A percentile compares a stretch with the other conserved stretches of the same genome.
phyloP scores from a whole-genome alignment of 805 yeast genomes.

The Nakazawaea ernobii region DNA sequence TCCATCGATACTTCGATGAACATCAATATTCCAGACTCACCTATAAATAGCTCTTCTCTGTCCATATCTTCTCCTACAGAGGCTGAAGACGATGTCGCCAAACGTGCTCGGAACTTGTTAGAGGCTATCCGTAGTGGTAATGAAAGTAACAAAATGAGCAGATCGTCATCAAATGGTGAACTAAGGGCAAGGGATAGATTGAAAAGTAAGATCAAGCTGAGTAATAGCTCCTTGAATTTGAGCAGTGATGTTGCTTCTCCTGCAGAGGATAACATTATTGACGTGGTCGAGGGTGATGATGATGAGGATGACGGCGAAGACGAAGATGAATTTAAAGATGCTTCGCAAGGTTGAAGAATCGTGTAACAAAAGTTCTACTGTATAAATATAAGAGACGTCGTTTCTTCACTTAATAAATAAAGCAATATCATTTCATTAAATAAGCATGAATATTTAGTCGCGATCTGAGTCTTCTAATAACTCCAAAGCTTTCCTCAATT shows the following conservation, averaged over 20 bases:
- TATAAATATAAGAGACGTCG: not conserved
- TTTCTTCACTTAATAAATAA: not conserved
- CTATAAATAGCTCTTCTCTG: conserved; percentile 16
- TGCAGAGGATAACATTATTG: not conserved
- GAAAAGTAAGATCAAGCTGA: conserved; percentile 7
- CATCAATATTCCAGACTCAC: conserved; percentile 31
- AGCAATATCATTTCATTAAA: not conserved
- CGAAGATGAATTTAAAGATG: conserved; percentile 6
- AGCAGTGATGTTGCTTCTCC: not conserved
- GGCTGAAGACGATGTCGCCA: conserved; percentile 9
- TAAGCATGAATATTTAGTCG: not conserved
- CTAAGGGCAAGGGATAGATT: conserved; percentile 7
- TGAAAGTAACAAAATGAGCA: not conserved
- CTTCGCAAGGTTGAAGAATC: not conserved
- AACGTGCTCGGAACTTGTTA: conserved; percentile 8
- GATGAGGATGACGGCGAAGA: conserved; percentile 13
- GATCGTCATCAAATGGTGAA: conserved; percentile 7
- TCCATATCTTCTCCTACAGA: not conserved
- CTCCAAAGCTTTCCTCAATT: conserved; percentile 48
- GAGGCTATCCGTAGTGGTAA: conserved; percentile 3
- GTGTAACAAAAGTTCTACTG: not conserved
- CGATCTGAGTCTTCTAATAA: conserved; percentile 22
- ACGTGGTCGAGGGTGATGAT: not conserved
- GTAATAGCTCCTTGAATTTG: conserved; percentile 9
- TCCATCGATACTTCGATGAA: conserved; percentile 1